Evolutionary conservation across 208 protist species (phyloP).

Genomic region (Wallacemonas sp.): DNA sequence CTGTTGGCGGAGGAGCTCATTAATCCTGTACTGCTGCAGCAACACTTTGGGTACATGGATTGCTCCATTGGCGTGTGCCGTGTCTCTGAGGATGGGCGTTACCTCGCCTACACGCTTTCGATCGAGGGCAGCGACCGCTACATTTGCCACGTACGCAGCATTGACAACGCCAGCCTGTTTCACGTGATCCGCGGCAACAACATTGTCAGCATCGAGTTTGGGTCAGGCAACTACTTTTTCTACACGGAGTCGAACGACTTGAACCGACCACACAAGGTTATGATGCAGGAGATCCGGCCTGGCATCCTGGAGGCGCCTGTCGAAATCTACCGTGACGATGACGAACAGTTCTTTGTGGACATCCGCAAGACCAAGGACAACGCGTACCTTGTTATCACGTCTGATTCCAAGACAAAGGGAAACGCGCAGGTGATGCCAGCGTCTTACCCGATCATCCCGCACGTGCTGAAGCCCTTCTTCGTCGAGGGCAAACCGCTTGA

Average conservation of each 20-base stretch:
- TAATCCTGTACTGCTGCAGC: constrained; percentile 78
- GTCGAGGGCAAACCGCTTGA: constrained; percentile 67
- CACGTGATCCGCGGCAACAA: constrained; percentile 90
- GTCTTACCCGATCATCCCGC: constrained; percentile 82
- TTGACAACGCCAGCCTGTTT: constrained; percentile 88
- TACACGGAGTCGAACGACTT: constrained; percentile 91
- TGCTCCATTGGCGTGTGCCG: constrained; percentile 87
- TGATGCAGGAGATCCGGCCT: constrained; percentile 90
- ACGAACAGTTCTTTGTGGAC: constrained; percentile 91
- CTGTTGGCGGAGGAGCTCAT: constrained; percentile 90
- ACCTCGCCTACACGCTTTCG: constrained; percentile 90
- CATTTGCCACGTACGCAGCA: constrained; percentile 88
- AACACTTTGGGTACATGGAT: constrained; percentile 90
- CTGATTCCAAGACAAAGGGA: constrained; percentile 84
- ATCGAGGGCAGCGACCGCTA: constrained; percentile 89
- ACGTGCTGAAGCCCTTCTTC: constrained; percentile 67
- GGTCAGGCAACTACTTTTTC: constrained; percentile 82
- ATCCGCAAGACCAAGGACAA: constrained; percentile 89
- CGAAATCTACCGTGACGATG: constrained; percentile 86
- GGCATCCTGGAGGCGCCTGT: constrained; percentile 80
- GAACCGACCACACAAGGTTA: constrained; percentile 82
- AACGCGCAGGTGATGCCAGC: constrained; percentile 78
- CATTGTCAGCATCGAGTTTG: constrained; percentile 92
- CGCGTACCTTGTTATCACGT: constrained; percentile 83
- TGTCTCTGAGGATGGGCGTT: constrained; percentile 86